phyloP scores from a whole-genome alignment of 805 yeast species.

The Brettanomyces bruxellensis region DNA sequence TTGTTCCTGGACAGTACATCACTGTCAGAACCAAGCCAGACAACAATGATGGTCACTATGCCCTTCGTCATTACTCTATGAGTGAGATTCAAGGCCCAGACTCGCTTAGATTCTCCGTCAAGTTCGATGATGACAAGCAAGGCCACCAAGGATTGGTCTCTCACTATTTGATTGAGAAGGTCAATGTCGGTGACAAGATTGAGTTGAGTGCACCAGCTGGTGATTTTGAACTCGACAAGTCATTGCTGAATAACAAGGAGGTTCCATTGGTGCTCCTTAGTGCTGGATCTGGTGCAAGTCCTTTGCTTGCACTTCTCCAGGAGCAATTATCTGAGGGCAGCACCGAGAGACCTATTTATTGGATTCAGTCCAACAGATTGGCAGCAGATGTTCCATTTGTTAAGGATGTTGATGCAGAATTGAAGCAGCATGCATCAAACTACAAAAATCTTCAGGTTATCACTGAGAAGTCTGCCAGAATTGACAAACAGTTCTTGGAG shows the following conservation, averaged over 20 bases:
- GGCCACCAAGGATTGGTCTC: constrained; percentile 35
- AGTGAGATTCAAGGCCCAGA: constrained; percentile 26
- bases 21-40: constrained; percentile 26
- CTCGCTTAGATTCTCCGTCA: constrained; percentile 26
- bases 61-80: constrained; percentile 52
- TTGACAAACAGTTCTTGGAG: constrained; percentile 4
- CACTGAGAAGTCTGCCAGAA: constrained; percentile 5
- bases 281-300: constrained; percentile 67
- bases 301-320: constrained; percentile 40
- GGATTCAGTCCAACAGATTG: constrained; percentile 27
- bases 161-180: constrained; percentile 15
- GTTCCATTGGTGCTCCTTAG: constrained; percentile 35
- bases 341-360: constrained; percentile 23
- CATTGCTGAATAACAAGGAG: constrained; percentile 11
- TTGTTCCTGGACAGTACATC: constrained; percentile 38
- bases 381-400: constrained; percentile 8
- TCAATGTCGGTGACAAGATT: constrained; percentile 36
- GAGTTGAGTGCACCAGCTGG: constrained; percentile 56
- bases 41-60: constrained; percentile 31
- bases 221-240: constrained; percentile 25
- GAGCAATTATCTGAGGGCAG: constrained; percentile 16
- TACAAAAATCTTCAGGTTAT: constrained; percentile 1
- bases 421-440: constrained; percentile 2
- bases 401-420: constrained; percentile 4
- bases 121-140: constrained; percentile 46